A percentile compares a stretch with the other conserved stretches of the same genome.
Evolutionary conservation across 306 rosid species (phyloP).

Genomic region (Cucumis melo): DNA sequence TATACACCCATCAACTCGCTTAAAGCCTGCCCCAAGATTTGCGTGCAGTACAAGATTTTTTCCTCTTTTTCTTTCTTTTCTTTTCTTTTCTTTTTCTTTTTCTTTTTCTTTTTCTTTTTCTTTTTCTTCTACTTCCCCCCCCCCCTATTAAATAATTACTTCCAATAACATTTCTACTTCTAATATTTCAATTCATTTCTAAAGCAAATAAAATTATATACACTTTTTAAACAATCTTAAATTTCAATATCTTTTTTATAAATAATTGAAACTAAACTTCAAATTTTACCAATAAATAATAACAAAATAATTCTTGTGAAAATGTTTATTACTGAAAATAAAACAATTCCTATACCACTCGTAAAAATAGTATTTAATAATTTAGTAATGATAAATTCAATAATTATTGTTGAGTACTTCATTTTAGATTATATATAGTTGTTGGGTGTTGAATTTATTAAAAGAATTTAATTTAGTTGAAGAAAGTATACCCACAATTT

Average conservation of each 20-base stretch:
- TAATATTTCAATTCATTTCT: no score
- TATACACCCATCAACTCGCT: background rate
- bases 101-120: background rate
- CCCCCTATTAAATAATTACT: no score
- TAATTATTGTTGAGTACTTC: background rate
- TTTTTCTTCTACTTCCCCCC: background rate
- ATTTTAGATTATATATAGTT: background rate
- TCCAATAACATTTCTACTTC: no score
- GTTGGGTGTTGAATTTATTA: background rate
- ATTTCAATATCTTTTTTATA: no score
- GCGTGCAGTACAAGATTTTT: conserved; percentile 1
- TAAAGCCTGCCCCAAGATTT: conserved; percentile 6
- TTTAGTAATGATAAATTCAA: background rate
- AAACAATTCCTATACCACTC: background rate
- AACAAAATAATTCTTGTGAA: background rate
- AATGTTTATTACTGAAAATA: no score
- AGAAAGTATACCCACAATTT: background rate
- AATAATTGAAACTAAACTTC: background rate
- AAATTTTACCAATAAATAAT: background rate
- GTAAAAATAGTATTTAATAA: background rate
- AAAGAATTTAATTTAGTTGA: background rate
- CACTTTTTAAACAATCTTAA: no score
- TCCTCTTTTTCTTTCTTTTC: background rate
- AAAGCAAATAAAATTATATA: no score
- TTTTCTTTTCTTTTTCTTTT: background rate